A percentile compares a stretch with the other conserved stretches of the same genome.
Evolutionary conservation across 768 basidiomycete genomes (phyloP).

Genomic region (Hygrophorus russula): DNA sequence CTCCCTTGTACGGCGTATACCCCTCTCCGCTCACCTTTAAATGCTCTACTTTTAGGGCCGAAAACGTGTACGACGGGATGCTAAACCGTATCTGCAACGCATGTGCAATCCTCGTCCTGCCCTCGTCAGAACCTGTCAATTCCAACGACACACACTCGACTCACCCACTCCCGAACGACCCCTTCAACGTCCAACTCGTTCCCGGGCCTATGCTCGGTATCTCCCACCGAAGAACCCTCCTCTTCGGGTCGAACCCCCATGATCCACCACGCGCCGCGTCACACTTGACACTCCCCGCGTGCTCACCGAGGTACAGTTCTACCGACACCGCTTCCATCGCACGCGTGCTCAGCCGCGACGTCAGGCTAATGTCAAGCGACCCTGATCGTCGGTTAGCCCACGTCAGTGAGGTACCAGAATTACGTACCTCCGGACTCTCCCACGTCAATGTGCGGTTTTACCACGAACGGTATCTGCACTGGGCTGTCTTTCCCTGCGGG

Average conservation of each 20-base stretch:
- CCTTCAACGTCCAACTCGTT: constrained; percentile 61
- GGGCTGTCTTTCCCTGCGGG: constrained; percentile 22
- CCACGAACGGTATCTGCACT: constrained; percentile 38
- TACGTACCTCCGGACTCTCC: constrained; percentile 30
- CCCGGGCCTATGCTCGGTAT: constrained; percentile 58
- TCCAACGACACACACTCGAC: too few species aligned
- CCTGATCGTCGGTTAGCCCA: constrained; percentile 21
- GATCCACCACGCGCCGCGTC: constrained; percentile 50
- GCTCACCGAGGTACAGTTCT: constrained; percentile 66
- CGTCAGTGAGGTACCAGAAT: not conserved
- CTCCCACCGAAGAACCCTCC: constrained; percentile 69
- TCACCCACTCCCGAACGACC: constrained; percentile 61
- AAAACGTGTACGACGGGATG: constrained; percentile 62
- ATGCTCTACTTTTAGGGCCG: constrained; percentile 76
- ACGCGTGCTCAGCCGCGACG: constrained; percentile 50
- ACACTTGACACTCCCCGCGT: constrained; percentile 64
- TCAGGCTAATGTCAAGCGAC: constrained; percentile 49
- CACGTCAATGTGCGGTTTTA: constrained; percentile 38
- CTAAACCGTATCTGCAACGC: constrained; percentile 66
- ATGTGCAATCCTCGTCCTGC: constrained; percentile 52
- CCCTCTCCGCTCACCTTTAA: constrained; percentile 66
- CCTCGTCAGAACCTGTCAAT: not conserved
- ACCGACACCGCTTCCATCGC: constrained; percentile 62
- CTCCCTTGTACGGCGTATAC: constrained; percentile 91
- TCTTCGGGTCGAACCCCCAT: constrained; percentile 73